phyloP scores from a whole-genome alignment of 208 protist species.

The Acanthamoeba divionensis region DNA sequence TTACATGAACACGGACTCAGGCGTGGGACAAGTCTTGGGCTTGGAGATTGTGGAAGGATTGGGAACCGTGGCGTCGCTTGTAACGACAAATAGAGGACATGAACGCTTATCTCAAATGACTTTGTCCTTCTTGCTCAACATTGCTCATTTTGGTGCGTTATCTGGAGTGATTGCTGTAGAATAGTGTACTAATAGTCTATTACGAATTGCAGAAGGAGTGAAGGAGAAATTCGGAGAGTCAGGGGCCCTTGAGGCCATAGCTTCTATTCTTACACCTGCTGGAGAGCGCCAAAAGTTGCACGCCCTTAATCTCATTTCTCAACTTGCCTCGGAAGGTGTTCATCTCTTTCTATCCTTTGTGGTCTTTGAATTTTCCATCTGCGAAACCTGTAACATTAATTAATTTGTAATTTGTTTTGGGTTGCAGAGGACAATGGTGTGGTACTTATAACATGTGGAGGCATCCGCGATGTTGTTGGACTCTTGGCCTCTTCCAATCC shows the following conservation, averaged over 20 bases:
- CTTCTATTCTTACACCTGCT: neutral
- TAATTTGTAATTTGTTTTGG: neutral
- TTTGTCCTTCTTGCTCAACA: too few species aligned
- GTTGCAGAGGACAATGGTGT: neutral
- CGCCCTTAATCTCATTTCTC: neutral
- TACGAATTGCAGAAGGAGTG: neutral
- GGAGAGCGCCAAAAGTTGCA: neutral
- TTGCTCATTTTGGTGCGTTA: too few species aligned
- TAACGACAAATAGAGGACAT: neutral
- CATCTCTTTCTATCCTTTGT: neutral
- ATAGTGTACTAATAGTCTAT: neutral
- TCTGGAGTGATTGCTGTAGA: neutral
- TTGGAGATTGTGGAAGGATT: neutral
- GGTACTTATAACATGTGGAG: conserved; percentile 28
- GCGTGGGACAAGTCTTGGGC: neutral
- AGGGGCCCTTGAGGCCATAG: neutral
- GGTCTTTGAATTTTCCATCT: neutral
- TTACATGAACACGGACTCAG: neutral
- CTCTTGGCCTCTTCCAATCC: neutral
- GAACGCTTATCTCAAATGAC: too few species aligned
- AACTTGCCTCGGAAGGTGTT: neutral
- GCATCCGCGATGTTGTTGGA: conserved; percentile 1
- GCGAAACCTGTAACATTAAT: neutral
- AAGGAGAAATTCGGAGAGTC: neutral
- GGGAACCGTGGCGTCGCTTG: neutral